Evolutionary conservation across 805 yeast species (phyloP).

Genomic region (Dipodascopsis uninucleata): DNA sequence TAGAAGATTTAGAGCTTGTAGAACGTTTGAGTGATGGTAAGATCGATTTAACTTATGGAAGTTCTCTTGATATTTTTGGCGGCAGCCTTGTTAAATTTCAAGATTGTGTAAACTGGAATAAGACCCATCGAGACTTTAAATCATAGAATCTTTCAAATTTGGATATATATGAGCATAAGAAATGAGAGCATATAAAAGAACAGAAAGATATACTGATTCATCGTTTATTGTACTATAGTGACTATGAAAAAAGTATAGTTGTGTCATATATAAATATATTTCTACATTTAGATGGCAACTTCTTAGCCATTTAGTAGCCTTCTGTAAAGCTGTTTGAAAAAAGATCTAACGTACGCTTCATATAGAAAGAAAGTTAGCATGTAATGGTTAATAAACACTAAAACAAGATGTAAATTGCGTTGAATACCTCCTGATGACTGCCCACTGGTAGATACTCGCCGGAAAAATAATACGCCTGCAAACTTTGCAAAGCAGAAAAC

Average conservation of each 20-base stretch:
- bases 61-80: slow-evolving; percentile 92
- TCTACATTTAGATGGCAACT: neutral
- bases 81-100: slow-evolving; percentile 73
- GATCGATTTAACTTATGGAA: slow-evolving; percentile 90
- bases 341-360: neutral
- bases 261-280: neutral
- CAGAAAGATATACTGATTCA: neutral
- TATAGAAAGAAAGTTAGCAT: neutral
- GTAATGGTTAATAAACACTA: neutral
- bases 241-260: neutral
- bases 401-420: neutral
- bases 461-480: slow-evolving; percentile 10
- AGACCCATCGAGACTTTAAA: slow-evolving; percentile 27
- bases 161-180: neutral
- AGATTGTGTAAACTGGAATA: slow-evolving; percentile 76
- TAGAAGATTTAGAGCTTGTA: slow-evolving; percentile 67
- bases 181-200: too few relatives aligned
- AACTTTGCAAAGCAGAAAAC: slow-evolving; percentile 13
- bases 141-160: neutral
- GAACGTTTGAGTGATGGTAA: slow-evolving; percentile 65
- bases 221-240: slow-evolving; percentile 1
- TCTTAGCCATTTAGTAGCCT: neutral
- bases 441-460: slow-evolving; percentile 8
- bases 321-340: neutral
- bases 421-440: slow-evolving; percentile 13